A percentile compares a stretch with the other conserved stretches of the same genome.
Evolutionary conservation across 2,329 filamentous ascomycete species (phyloP).

Genomic region (Neopestalotiopsis sp.): DNA sequence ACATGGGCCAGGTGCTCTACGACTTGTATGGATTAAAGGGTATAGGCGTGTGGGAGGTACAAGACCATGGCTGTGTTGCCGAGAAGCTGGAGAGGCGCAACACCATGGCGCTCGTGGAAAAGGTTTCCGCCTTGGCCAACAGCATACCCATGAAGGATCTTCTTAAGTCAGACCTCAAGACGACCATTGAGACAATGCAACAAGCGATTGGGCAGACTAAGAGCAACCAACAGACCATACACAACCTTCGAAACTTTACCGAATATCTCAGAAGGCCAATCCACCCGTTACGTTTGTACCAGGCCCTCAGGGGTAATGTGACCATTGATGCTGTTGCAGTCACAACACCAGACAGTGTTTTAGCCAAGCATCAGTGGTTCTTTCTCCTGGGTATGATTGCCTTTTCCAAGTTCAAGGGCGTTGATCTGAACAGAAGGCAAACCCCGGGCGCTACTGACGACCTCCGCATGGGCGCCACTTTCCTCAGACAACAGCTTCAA

Average conservation of each 20-base stretch:
- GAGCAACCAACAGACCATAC: constrained; percentile 78
- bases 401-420: constrained; percentile 79
- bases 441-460: constrained; percentile 83
- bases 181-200: constrained; percentile 91
- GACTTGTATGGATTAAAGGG: constrained; percentile 83
- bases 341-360: constrained; percentile 69
- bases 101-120: constrained; percentile 81
- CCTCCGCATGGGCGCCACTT: constrained; percentile 79
- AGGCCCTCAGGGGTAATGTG: constrained; percentile 79
- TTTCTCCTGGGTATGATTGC: constrained; percentile 89
- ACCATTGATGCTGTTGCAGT: constrained; percentile 75
- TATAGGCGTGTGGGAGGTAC: constrained; percentile 67
- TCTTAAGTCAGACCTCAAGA: constrained; percentile 87
- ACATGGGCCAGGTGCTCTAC: constrained; percentile 84
- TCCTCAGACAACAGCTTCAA: constrained; percentile 81
- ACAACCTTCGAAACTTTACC: constrained; percentile 84
- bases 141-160: constrained; percentile 90
- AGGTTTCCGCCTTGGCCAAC: constrained; percentile 80
- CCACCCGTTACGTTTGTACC: constrained; percentile 79
- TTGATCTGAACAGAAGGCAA: constrained; percentile 75
- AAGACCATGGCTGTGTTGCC: constrained; percentile 80
- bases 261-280: constrained; percentile 84
- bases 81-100: constrained; percentile 82
- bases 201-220: constrained; percentile 82
- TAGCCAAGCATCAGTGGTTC: constrained; percentile 89